Percentiles rank a stretch among this genome's conserved stretches.
Evolutionary conservation across 1,139 yeast genomes (phyloP).

Genomic region (Yamadazyma conglobata): DNA sequence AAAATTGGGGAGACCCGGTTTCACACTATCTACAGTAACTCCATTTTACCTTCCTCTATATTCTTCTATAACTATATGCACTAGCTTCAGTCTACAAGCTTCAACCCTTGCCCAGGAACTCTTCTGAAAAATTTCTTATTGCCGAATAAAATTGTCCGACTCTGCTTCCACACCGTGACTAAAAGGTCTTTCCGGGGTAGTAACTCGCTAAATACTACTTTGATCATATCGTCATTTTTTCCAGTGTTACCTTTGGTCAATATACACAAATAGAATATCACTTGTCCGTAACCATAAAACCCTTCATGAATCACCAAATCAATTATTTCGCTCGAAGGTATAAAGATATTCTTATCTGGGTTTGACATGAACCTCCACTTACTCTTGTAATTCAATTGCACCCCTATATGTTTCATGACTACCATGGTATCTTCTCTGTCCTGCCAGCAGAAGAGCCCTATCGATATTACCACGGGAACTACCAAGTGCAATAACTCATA

Average conservation of each 20-base stretch:
- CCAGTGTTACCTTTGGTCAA: slow-evolving; percentile 38
- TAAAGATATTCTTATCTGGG: slow-evolving; percentile 30
- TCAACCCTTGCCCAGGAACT: slow-evolving; percentile 42
- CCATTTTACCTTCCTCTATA: too few species aligned
- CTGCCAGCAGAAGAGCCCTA: slow-evolving; percentile 19
- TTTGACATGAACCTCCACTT: slow-evolving; percentile 26
- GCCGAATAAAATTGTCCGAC: slow-evolving; percentile 39
- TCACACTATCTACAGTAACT: too few species aligned
- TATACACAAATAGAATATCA: slow-evolving; percentile 57
- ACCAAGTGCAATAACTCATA: too few species aligned
- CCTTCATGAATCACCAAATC: slow-evolving; percentile 70
- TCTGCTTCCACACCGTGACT: slow-evolving; percentile 37
- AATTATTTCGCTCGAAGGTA: slow-evolving; percentile 50
- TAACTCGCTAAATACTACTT: slow-evolving; percentile 49
- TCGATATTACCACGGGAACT: background rate
- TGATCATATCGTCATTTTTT: slow-evolving; percentile 28
- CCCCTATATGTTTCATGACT: slow-evolving; percentile 37
- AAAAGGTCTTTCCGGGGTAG: slow-evolving; percentile 44
- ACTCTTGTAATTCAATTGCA: slow-evolving; percentile 28
- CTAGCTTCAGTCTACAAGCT: slow-evolving; percentile 8
- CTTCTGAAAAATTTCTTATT: slow-evolving; percentile 37
- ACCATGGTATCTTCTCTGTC: slow-evolving; percentile 31
- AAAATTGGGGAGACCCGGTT: too few species aligned
- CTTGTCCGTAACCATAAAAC: slow-evolving; percentile 57
- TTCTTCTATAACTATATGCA: background rate